Evolutionary conservation across 495 filamentous ascomycete species (phyloP).

Genomic region (Talaromyces nanjingensis): DNA sequence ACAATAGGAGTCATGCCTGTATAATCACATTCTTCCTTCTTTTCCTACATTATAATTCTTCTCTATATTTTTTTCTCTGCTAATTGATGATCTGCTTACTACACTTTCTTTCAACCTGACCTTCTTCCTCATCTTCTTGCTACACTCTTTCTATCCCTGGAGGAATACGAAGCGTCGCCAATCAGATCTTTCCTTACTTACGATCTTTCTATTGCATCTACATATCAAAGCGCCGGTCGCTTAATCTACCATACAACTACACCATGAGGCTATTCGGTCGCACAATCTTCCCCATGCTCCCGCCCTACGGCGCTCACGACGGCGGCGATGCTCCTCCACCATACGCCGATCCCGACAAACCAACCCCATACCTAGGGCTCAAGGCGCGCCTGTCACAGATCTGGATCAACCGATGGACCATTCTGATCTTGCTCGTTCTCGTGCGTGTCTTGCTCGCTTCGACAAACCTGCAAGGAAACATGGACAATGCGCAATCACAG

Average conservation of each 20-base stretch:
- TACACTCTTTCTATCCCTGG: background rate
- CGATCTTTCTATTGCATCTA: background rate
- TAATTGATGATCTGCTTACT: background rate
- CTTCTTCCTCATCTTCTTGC: background rate
- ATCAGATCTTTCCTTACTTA: background rate
- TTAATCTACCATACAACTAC: background rate
- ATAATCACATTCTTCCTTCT: background rate
- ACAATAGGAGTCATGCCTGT: background rate
- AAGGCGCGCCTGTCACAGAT: slow-evolving; percentile 85
- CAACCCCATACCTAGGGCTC: slow-evolving; percentile 91
- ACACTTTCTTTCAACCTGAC: background rate
- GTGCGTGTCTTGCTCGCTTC: slow-evolving; percentile 71
- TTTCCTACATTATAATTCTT: background rate
- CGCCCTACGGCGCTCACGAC: slow-evolving; percentile 38
- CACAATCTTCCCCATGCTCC: slow-evolving; percentile 36
- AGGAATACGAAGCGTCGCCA: background rate
- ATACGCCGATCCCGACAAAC: slow-evolving; percentile 56
- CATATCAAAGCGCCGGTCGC: slow-evolving; percentile 4
- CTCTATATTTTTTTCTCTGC: background rate
- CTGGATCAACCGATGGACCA: slow-evolving; percentile 96
- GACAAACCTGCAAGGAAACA: slow-evolving; percentile 58
- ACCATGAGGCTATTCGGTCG: slow-evolving; percentile 9
- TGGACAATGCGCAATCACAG: slow-evolving; percentile 68
- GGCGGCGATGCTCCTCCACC: slow-evolving; percentile 24
- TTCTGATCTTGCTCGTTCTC: slow-evolving; percentile 79